Base-by-base conservation (phyloP, 2,329 filamentous ascomycete species). In the Pyrenochaeta sp. region DNA sequence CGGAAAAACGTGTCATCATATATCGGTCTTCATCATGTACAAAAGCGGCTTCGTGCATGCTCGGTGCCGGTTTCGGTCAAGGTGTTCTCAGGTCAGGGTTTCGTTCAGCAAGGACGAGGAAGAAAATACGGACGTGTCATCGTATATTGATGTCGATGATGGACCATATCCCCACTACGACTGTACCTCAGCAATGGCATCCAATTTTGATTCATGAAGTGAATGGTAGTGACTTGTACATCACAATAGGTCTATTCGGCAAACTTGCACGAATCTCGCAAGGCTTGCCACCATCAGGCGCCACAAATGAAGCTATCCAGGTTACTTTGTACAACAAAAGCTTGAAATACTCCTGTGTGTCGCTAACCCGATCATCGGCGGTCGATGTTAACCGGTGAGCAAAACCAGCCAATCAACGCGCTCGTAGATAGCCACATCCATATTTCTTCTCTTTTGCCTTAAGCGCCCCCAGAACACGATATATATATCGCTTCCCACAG, bases 351-450 rank as follows among this genome's bases (percentile, higher is more conserved):
- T 15, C 25, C 7, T 27, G 19, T 42, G n/a, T 42, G 5, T 42
- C 40, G 40, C 6, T 46, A n/a, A 34, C 4, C 27, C 15, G 28
- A 5, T 9, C 25, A 46, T 15, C 15, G n/a, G 27, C 13, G 24
- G 22, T 47, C n/a, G 24, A 28, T 13, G 45, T 34, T 47, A 2
- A 59, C 59, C 59, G 59, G 59, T 61, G 22, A 39, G n/a, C 15
- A n/a, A 19, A 44, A 1, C 27, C 32, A 32, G 25, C 64, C 64
- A 65, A 65, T 67, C 49, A 64, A 32, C 36, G 36, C 27, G 36
- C 22, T 25, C 12, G 19, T 34, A 10, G 40, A 50, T 15, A 34
- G 58, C 50, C 54, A 64, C 47, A 2, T 24, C 27, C 50, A 55
- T 48, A 48, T 48, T 36, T 54, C 45, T 48, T 53, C 49, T 40